Evolutionary conservation across 345 rosid species (phyloP).

Genomic region (Orychophragmus violaceus): DNA sequence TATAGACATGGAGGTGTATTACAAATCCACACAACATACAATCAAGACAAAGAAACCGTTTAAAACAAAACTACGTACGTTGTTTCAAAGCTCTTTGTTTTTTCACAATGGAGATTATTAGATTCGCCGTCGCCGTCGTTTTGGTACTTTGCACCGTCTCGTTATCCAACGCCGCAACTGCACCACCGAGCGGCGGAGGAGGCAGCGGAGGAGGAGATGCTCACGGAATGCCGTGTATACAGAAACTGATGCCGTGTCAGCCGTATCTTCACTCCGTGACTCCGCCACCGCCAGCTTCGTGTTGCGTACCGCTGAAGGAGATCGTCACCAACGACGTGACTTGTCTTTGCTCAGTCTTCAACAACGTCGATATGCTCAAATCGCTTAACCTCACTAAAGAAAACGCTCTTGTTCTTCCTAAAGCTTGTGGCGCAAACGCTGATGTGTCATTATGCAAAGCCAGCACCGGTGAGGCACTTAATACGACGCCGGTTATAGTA

Average conservation of each 20-base stretch:
- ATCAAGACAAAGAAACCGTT: not conserved
- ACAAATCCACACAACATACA: not conserved
- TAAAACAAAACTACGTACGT: not conserved
- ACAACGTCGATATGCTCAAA: slow-evolving; percentile 32
- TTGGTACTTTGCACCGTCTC: not conserved
- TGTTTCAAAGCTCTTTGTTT: not conserved
- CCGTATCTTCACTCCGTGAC: slow-evolving; percentile 28
- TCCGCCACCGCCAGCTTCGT: slow-evolving; percentile 35
- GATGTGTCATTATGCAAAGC: slow-evolving; percentile 42
- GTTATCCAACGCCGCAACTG: not conserved
- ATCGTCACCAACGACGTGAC: slow-evolving; percentile 18
- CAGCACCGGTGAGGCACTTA: slow-evolving; percentile 16
- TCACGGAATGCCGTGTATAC: slow-evolving; percentile 34
- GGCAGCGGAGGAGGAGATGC: slow-evolving; percentile 17
- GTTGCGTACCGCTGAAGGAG: slow-evolving; percentile 48
- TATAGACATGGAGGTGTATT: not conserved
- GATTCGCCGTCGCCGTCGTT: slow-evolving; percentile 9
- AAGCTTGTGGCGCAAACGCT: slow-evolving; percentile 42
- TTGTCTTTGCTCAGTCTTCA: slow-evolving; percentile 50
- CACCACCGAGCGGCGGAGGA: slow-evolving; percentile 1
- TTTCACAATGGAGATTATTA: not conserved
- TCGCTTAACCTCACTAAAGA: slow-evolving; percentile 38
- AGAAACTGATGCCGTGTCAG: slow-evolving; percentile 55
- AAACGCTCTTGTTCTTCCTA: slow-evolving; percentile 44
- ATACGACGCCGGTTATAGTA: not conserved